Percentiles rank a stretch among this genome's conserved stretches.
phyloP scores from a whole-genome alignment of 306 rosid species.

The Benincasa hispida region DNA sequence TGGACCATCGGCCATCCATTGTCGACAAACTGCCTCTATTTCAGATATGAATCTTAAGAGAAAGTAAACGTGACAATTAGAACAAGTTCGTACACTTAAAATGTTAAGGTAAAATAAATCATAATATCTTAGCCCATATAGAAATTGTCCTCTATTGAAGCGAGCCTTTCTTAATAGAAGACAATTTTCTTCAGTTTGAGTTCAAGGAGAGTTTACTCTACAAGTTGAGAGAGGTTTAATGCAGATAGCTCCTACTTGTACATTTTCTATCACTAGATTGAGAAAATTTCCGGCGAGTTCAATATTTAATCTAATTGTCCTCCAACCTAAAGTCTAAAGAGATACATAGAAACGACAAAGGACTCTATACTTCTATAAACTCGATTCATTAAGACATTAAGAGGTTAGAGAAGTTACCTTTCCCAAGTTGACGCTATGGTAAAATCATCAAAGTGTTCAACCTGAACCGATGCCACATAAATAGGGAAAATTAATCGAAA shows the following conservation, averaged over 20 bases:
- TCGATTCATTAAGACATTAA: background rate
- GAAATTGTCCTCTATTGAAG: background rate
- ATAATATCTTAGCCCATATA: background rate
- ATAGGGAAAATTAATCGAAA: background rate
- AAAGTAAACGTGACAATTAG: background rate
- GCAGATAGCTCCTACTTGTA: background rate
- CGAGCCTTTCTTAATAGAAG: background rate
- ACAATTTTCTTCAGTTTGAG: background rate
- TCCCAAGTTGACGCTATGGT: conserved; percentile 97
- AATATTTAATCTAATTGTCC: background rate
- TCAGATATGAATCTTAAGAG: conserved; percentile 77
- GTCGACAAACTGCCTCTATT: conserved; percentile 80
- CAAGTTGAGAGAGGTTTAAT: background rate
- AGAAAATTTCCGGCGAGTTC: background rate
- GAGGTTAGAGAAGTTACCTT: conserved; percentile 31
- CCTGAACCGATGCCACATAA: conserved; percentile 25
- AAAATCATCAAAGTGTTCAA: conserved; percentile 94
- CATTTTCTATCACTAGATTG: background rate
- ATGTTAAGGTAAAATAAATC: background rate
- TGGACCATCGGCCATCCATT: conserved; percentile 81
- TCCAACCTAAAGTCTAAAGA: background rate
- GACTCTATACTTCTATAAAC: background rate
- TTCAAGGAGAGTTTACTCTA: background rate
- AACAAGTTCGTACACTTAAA: background rate
- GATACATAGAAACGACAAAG: background rate